Evolutionary conservation across 129 eudicot species (phyloP).

Genomic region (Erigeron canadensis): DNA sequence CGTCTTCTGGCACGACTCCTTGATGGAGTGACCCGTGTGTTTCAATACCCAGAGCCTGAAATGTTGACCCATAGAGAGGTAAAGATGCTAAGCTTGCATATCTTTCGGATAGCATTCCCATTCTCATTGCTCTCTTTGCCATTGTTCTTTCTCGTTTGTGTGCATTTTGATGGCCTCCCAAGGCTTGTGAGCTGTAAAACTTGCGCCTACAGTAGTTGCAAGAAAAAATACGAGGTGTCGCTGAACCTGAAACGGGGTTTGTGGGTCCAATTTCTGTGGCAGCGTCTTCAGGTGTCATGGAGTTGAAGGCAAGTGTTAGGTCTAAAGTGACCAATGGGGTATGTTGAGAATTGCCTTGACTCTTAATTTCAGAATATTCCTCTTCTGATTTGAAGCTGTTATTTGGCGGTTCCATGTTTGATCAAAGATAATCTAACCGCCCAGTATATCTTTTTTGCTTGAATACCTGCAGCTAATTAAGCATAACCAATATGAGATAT

Average conservation of each 20-base stretch:
- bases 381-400: constrained; percentile 51
- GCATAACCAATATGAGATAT: constrained; percentile 7
- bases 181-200: constrained; percentile 89
- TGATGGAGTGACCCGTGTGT: constrained; percentile 68
- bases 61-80: constrained; percentile 74
- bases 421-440: background rate
- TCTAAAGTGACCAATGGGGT: constrained; percentile 42
- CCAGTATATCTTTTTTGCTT: background rate
- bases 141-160: constrained; percentile 88
- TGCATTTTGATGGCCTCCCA: constrained; percentile 97
- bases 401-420: constrained; percentile 51
- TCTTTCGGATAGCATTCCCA: constrained; percentile 72
- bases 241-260: constrained; percentile 31
- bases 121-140: constrained; percentile 78
- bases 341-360: constrained; percentile 46
- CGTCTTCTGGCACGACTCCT: constrained; percentile 24
- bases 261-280: constrained; percentile 24
- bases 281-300: constrained; percentile 30
- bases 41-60: constrained; percentile 64
- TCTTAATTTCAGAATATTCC: constrained; percentile 47
- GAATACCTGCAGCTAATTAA: constrained; percentile 20
- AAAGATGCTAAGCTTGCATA: constrained; percentile 80
- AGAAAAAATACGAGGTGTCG: constrained; percentile 58
- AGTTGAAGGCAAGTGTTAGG: constrained; percentile 57
- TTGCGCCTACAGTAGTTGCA: constrained; percentile 87